phyloP scores from a whole-genome alignment of 73 alveolate species.

The Tetrahymena thermophila region DNA sequence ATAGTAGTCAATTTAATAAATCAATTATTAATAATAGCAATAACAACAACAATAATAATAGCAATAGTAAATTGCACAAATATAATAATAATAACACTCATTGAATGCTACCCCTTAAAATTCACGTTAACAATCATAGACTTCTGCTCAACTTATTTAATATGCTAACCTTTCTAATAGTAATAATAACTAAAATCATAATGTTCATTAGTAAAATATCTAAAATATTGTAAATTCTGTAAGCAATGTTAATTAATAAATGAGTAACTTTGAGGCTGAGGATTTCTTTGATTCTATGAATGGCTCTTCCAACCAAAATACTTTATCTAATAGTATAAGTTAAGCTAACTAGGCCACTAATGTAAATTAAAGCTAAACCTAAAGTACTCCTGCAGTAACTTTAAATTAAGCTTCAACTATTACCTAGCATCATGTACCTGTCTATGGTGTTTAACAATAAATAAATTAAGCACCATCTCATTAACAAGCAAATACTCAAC shows the following conservation, averaged over 20 bases:
- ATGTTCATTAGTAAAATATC: not conserved
- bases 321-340: not conserved
- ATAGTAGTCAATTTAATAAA: not conserved
- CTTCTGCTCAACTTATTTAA: not conserved
- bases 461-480: not conserved
- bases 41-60: not conserved
- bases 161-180: not conserved
- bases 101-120: not conserved
- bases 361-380: not conserved
- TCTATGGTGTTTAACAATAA: not conserved
- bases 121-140: not conserved
- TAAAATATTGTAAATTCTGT: not conserved
- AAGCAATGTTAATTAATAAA: not conserved
- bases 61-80: not conserved
- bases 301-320: not conserved
- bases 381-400: not conserved
- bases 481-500: not conserved
- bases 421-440: not conserved
- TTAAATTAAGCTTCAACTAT: not conserved
- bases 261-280: not conserved
- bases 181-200: not conserved
- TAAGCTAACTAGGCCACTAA: not conserved
- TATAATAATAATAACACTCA: not conserved
- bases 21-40: not conserved
- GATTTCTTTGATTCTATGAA: conserved; percentile 1